These are phyloP conservation scores for Marchantia polymorpha DNA, from an alignment of 225 moss, liverwort and hornwort species.

Conservation along the genomic window DNA sequence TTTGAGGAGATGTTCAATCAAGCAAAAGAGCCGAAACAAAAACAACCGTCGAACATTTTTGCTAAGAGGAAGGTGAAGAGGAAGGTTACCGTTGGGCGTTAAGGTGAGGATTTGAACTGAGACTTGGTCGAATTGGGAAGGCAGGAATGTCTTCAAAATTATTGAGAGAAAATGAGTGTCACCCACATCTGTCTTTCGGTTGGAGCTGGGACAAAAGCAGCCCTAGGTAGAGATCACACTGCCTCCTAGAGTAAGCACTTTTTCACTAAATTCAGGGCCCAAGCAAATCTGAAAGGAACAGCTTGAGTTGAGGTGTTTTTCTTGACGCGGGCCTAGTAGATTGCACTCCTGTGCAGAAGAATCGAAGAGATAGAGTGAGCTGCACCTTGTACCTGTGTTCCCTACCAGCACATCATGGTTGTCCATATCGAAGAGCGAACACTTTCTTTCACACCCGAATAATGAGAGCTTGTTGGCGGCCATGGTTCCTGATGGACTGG, in stretches of 20 bases:
- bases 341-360: conserved; percentile 9
- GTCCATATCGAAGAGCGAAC: conserved; percentile 10
- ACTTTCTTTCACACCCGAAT: conserved; percentile 6
- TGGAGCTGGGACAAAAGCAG: conserved; percentile 5
- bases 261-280: not conserved
- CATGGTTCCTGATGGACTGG: not conserved
- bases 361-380: not conserved
- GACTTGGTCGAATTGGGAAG: not conserved
- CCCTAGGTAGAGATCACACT: not conserved
- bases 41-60: conserved; percentile 72
- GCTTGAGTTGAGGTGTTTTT: conserved; percentile 3
- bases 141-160: conserved; percentile 5
- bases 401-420: conserved; percentile 10
- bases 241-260: conserved; percentile 1
- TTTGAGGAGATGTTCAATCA: conserved; percentile 75
- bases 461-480: conserved; percentile 8
- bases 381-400: not conserved
- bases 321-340: not conserved
- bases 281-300: not conserved
- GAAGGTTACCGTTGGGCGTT: conserved; percentile 69
- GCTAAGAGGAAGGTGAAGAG: conserved; percentile 92
- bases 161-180: conserved; percentile 9
- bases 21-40: conserved; percentile 69
- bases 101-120: conserved; percentile 14
- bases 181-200: conserved; percentile 6